A percentile compares a stretch with the other conserved stretches of the same genome.
phyloP scores from a whole-genome alignment of 1,284 basidiomycete species.

The Marasmius fiardii region DNA sequence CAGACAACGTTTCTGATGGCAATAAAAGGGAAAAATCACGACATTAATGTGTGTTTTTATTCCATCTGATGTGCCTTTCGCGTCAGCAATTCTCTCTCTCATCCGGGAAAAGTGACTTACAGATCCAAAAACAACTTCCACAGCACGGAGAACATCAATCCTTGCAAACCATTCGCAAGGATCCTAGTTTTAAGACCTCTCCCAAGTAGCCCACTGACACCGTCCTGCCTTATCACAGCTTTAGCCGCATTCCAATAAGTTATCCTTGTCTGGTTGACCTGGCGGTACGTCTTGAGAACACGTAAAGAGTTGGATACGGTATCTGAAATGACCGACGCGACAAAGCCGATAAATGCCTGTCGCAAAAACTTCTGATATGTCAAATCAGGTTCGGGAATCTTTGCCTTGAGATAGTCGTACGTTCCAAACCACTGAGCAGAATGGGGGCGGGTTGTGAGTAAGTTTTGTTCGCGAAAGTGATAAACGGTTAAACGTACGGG shows the following conservation, averaged over 20 bases:
- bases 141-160: slow-evolving; percentile 79
- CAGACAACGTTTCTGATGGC: no score
- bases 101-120: slow-evolving; percentile 40
- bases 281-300: slow-evolving; percentile 91
- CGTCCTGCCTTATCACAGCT: slow-evolving; percentile 64
- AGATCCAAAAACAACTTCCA: slow-evolving; percentile 86
- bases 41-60: no score
- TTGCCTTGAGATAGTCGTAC: slow-evolving; percentile 75
- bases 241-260: slow-evolving; percentile 70
- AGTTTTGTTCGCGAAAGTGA: not conserved
- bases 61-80: no score
- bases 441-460: not conserved
- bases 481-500: slow-evolving; percentile 40
- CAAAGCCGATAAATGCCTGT: slow-evolving; percentile 86
- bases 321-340: slow-evolving; percentile 78
- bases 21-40: no score
- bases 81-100: not conserved
- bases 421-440: slow-evolving; percentile 72
- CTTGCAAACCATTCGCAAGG: slow-evolving; percentile 82
- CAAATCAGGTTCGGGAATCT: slow-evolving; percentile 56
- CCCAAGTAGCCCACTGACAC: slow-evolving; percentile 67
- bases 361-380: slow-evolving; percentile 60
- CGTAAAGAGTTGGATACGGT: slow-evolving; percentile 82
- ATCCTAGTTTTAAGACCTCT: slow-evolving; percentile 83
- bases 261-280: slow-evolving; percentile 78